phyloP scores from a whole-genome alignment of 352 stramenopile species.

The Globisporangium uncinulatum region DNA sequence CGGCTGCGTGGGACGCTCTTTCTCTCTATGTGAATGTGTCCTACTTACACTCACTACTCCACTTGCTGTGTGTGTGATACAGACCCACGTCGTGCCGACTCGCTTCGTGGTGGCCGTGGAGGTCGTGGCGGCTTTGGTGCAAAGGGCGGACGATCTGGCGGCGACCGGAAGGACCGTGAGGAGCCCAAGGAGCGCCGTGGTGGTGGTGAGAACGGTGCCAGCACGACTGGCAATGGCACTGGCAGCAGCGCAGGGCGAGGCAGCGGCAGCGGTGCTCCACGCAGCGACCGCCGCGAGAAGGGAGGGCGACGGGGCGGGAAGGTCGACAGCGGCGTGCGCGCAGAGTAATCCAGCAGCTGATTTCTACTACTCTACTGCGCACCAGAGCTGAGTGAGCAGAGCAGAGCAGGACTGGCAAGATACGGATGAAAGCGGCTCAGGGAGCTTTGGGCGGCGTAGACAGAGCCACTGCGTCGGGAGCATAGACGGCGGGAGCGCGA shows the following conservation, averaged over 20 bases:
- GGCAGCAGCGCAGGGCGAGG: slow-evolving; percentile 15
- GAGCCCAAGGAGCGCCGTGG: slow-evolving; percentile 40
- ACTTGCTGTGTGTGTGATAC: slow-evolving; percentile 9
- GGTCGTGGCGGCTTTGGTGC: slow-evolving; percentile 39
- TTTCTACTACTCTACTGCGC: background rate
- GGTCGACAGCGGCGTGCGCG: slow-evolving; percentile 40
- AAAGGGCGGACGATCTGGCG: slow-evolving; percentile 38
- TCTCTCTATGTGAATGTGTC: background rate
- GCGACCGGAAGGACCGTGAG: slow-evolving; percentile 64
- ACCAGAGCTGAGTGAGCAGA: background rate
- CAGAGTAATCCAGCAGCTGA: slow-evolving; percentile 31
- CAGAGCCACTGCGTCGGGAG: background rate
- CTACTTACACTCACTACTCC: background rate
- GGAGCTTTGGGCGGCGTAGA: background rate
- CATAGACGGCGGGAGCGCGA: background rate
- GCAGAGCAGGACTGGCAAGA: background rate
- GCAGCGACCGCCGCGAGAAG: slow-evolving; percentile 55
- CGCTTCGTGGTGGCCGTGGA: slow-evolving; percentile 41
- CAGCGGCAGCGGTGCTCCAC: slow-evolving; percentile 10
- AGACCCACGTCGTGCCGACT: slow-evolving; percentile 17
- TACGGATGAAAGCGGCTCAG: background rate
- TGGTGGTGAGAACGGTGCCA: slow-evolving; percentile 12
- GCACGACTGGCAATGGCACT: slow-evolving; percentile 26
- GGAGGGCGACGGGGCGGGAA: slow-evolving; percentile 59
- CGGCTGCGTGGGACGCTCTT: background rate